Base-by-base conservation (phyloP, 306 rosid species). In the Pyrus communis region DNA sequence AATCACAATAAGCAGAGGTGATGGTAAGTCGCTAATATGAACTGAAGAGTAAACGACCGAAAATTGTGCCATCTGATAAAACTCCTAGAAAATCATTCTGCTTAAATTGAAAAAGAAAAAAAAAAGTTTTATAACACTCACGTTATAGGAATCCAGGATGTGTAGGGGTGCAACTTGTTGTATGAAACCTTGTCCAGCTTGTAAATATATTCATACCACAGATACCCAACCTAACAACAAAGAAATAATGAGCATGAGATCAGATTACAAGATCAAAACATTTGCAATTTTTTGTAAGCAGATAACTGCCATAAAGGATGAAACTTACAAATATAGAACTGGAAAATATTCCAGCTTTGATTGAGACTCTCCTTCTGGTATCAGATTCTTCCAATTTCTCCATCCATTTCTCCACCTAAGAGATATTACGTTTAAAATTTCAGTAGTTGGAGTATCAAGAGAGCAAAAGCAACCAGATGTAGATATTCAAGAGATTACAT, bases 91-190 rank as follows among this genome's bases (percentile, higher is more conserved):
- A 51, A 60, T 63, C 33, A 73, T 21, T 58, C 12, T 35, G 12
- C 61, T 76, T 80, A 73, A 68, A 11, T 11, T 33, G 25, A 42
- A 40, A 42, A 59, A 75, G 19, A 31, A 69, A 25, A 75, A 33
- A 71, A 78, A 65, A 2, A 28, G n/a, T 35, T 74, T 61, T 52
- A 65, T 21, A 75, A 72, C 63, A 90, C 97, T 30, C 80, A 95
- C 97, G 97, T 95, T 77, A 95, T 95, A 33, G 97, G 99, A 83
- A 95, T 95, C 99, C 99, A 95, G 52, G 99, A 95, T 65, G 99
- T 95, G 89, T 95, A 95, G 18, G 99, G 99, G 84, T 95, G 99
- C 45, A 84, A 79, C 79, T 92, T 95, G 86, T 95, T 95, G 81
- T 95, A 95, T 23, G 97, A n/a, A 76, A 92, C 93, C 86, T 92